Base-by-base conservation (phyloP, 345 rosid genomes). In the Corchorus olitorius region DNA sequence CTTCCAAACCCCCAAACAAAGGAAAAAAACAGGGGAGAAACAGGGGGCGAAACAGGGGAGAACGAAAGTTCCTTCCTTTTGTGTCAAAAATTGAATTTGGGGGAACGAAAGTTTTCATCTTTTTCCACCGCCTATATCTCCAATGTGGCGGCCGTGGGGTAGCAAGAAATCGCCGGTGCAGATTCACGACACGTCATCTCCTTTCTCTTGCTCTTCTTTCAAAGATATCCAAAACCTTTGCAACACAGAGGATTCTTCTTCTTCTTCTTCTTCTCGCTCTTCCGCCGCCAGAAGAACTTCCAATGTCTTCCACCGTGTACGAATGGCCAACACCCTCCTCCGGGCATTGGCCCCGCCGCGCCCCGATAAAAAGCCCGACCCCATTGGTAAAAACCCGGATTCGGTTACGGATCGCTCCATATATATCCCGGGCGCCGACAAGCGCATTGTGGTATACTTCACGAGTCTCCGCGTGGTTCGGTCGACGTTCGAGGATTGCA, bases 131-230 rank as follows among this genome's bases (percentile, higher is more conserved):
- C 72, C 72, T 77, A 80, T 27, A 27, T 27, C 27, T 86, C 87
- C 77, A 84, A 94, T 94, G 98, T 94, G 98, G 98, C 91, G 91
- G 86, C 89, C 88, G 88, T 84, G 94, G 92, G 82, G 82, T 41
- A 43, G 27, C 46, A 66, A 58, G 22, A 88, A 88, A 87, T 80
- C 98, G 65, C 75, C 90, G 67, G 86, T 85, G 46, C 82, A 81
- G 80, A 81, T 85, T 84, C 87, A 78, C 83, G 82, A 80, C 72
- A 73, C 73, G 8, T 45, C 88, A 37, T 76, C 84, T 8, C 72
- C 80, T 20, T 87, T 84, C 82, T 61, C 87, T 4, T 86, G 88
- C 80, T 82, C 93, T 50, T 85, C 94, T 35, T 91, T 93, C 88
- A 94, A 91, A 84, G 96, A 92, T 59, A 79, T 92, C 73, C 92